Evolutionary conservation across 225 moss, liverwort and hornwort species (phyloP).

Genomic region (Anthoceros angustus): DNA sequence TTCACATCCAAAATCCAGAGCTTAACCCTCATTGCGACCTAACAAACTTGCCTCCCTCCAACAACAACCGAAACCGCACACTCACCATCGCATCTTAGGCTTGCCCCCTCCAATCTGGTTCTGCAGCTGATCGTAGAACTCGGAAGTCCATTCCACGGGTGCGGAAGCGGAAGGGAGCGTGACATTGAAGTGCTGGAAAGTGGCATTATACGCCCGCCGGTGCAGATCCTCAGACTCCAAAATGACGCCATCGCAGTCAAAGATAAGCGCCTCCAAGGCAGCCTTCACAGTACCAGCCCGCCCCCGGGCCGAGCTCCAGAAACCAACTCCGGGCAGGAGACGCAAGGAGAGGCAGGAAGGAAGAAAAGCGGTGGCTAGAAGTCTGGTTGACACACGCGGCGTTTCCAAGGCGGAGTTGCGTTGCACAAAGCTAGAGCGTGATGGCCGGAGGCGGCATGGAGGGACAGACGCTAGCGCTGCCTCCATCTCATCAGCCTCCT

Average conservation of each 20-base stretch:
- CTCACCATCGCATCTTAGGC: constrained; percentile 85
- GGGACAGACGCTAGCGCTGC: no score
- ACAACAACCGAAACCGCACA: neutral
- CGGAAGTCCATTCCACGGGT: constrained; percentile 47
- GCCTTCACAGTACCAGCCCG: neutral
- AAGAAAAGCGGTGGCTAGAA: no score
- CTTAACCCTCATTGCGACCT: neutral
- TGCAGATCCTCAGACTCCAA: constrained; percentile 94
- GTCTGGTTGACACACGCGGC: no score
- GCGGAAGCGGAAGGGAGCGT: constrained; percentile 18
- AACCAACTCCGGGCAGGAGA: no score
- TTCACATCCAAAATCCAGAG: neutral
- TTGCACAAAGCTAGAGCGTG: no score
- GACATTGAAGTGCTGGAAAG: constrained; percentile 60
- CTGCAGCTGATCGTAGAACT: constrained; percentile 83
- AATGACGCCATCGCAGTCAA: constrained; percentile 95
- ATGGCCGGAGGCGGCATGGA: no score
- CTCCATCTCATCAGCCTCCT: no score
- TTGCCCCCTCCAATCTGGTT: constrained; percentile 83
- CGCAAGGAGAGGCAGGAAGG: no score
- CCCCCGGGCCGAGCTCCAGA: no score
- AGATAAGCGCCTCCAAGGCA: constrained; percentile 62
- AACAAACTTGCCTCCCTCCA: neutral
- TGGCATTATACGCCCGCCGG: constrained; percentile 75
- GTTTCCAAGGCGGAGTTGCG: no score